Evolutionary conservation across 1,284 basidiomycete genomes (phyloP), one percentile per base, ranked within the genome.

Genomic region (Irpex sp.): DNA sequence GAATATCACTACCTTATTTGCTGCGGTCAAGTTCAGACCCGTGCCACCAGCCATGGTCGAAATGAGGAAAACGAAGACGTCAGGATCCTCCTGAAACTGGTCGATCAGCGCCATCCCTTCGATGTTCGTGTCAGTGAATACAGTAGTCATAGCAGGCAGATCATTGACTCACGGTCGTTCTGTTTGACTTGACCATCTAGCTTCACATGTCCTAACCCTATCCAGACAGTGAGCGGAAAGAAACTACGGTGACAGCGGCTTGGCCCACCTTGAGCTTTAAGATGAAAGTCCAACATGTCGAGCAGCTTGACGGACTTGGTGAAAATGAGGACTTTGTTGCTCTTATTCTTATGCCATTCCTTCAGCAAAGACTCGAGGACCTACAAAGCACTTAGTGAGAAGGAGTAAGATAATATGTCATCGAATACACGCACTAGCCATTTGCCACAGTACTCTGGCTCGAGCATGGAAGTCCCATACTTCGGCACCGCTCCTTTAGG

Each of bases 1-100:
- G 72, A 94, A 94, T 57, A 94, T 91, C 19, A 94, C 91, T 19
- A 94, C 93, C 75, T 89, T 92, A 70, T 94, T 94, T 7, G 93
- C 89, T 2, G 86, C 82, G 40, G 88, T 89, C 63, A 92, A 75
- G 73, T 92, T 92, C 58, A 92, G 74, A 4, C 92, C 89, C 8
- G 88, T 91, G 2, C 90, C 89, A 2, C 91, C 91, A 13, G 89
- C 89, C 54, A 90, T 78, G 0, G 89, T 94, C 1, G 91, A 93
- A 52, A 93, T 91, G 58, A 93, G 75, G 73, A 95, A 94, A 57
- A 94, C 76, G 70, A 87, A 94, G 48, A 92, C 77, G 8, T 86
- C 77, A 0, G 87, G 82, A 69, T 95, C 86, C n/a, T 81, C 74
- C 66, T 95, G 89, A 73, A 96, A 96, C 67, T 80, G 74, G 72